Conservation (phyloP, 345 rosid species). For the Bruguiera parviflora region DNA sequence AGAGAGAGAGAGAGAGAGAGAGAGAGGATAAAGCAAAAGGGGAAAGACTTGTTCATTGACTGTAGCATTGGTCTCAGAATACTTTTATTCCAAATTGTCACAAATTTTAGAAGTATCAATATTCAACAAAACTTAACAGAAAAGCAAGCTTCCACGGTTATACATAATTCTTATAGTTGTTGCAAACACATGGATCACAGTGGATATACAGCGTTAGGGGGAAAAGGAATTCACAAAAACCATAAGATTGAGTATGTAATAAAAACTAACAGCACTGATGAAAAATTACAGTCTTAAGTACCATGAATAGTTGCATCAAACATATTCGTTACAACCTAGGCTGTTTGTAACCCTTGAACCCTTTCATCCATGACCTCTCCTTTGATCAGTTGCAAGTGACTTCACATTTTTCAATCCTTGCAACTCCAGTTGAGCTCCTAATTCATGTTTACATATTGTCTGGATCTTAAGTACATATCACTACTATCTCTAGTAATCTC, state of each 20-base stretch:
- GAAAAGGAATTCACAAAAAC: background rate
- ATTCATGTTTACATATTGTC: constrained; percentile 28
- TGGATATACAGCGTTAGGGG: background rate
- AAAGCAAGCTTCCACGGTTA: background rate
- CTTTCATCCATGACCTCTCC: constrained; percentile 53
- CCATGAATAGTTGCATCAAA: constrained; percentile 79
- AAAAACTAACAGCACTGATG: background rate
- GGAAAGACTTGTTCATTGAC: too few relatives aligned
- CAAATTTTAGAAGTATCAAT: background rate
- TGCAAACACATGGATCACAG: too few relatives aligned
- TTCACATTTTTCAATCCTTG: constrained; percentile 28
- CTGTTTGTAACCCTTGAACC: constrained; percentile 63
- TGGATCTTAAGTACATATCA: constrained; percentile 23
- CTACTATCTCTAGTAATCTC: constrained; percentile 32
- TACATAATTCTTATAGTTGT: background rate
- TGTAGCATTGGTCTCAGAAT: too few relatives aligned
- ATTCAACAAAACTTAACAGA: background rate
- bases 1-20: too few relatives aligned
- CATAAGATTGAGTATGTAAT: background rate
- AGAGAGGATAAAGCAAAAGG: too few relatives aligned
- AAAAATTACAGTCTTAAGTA: constrained; percentile 12
- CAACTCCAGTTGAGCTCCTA: constrained; percentile 26
- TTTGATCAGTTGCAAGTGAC: constrained; percentile 34
- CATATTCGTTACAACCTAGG: constrained; percentile 74
- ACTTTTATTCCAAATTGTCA: background rate